A percentile compares a stretch with the other conserved stretches of the same genome.
phyloP scores from a whole-genome alignment of 2,329 filamentous ascomycete species.

The Microsporum audouinii region DNA sequence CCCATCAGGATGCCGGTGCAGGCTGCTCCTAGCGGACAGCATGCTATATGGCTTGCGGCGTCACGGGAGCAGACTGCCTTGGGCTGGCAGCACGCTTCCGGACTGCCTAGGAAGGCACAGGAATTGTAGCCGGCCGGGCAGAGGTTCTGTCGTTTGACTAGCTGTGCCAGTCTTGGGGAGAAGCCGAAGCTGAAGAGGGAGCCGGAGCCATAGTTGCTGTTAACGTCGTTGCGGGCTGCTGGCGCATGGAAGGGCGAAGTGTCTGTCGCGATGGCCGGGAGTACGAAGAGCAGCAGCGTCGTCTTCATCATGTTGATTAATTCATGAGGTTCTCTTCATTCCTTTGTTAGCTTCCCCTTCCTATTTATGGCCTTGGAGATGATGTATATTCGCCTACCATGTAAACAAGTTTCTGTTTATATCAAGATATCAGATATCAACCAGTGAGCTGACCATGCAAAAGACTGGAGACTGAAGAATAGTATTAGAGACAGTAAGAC shows the following conservation, averaged over 20 bases:
- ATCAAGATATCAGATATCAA: too few species aligned
- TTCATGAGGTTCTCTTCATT: background rate
- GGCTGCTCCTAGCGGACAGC: conserved; percentile 46
- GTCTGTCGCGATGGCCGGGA: conserved; percentile 2
- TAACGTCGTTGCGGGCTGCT: background rate
- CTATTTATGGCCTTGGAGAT: too few species aligned
- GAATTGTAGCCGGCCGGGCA: conserved; percentile 44
- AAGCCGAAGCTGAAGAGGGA: background rate
- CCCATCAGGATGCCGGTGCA: conserved; percentile 45
- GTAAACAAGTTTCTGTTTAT: background rate
- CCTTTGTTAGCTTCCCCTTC: background rate
- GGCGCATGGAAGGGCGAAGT: conserved; percentile 11
- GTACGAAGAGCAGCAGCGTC: conserved; percentile 7
- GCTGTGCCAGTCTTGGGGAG: conserved; percentile 3
- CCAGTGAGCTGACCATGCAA: too few species aligned
- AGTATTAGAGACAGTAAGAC: too few species aligned
- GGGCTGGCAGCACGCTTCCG: conserved; percentile 45
- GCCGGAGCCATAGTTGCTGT: background rate
- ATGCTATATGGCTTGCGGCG: conserved; percentile 46
- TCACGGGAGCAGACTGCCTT: conserved; percentile 47
- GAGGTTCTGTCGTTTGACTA: conserved; percentile 20
- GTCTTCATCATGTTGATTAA: background rate
- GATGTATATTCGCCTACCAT: too few species aligned
- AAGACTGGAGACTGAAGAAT: too few species aligned
- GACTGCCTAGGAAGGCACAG: conserved; percentile 43